Evolutionary conservation across 177 flowering plant species (phyloP).

Genomic region (Vitis hybrid): DNA sequence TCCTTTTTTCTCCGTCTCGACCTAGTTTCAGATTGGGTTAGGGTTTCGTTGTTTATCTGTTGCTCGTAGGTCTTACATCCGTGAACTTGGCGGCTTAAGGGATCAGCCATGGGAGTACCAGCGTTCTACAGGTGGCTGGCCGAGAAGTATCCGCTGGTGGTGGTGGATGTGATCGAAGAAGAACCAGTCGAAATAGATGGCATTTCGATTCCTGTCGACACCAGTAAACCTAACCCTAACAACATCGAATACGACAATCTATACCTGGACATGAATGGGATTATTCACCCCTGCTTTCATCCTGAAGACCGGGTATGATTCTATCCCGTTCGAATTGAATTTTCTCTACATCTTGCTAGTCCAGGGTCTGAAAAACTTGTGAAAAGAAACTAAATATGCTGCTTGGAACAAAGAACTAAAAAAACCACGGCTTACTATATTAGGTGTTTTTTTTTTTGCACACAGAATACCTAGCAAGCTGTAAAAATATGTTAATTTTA

Average conservation of each 20-base stretch:
- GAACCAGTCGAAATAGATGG: constrained; percentile 78
- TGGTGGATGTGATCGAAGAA: constrained; percentile 82
- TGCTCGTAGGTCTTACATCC: background rate
- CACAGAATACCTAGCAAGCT: too few species aligned
- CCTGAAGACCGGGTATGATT: constrained; percentile 85
- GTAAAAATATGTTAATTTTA: too few species aligned
- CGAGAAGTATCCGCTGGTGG: constrained; percentile 85
- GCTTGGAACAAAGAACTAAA: too few species aligned
- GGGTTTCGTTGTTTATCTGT: background rate
- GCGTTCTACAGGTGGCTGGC: constrained; percentile 96
- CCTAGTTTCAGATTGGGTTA: background rate
- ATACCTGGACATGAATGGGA: constrained; percentile 95
- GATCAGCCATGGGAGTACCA: constrained; percentile 82
- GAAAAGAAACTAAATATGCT: too few species aligned
- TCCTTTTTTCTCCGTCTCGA: background rate
- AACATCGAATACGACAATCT: constrained; percentile 78
- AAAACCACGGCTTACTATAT: too few species aligned
- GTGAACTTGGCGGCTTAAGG: constrained; percentile 8
- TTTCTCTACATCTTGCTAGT: background rate
- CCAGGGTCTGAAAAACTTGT: too few species aligned
- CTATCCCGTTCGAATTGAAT: background rate
- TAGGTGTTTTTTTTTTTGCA: too few species aligned
- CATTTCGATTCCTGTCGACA: constrained; percentile 72
- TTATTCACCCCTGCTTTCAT: constrained; percentile 96
- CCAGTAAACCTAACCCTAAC: constrained; percentile 89